Base-by-base conservation (phyloP, 2,329 filamentous ascomycete species). In the Erysiphe neolycopersici region DNA sequence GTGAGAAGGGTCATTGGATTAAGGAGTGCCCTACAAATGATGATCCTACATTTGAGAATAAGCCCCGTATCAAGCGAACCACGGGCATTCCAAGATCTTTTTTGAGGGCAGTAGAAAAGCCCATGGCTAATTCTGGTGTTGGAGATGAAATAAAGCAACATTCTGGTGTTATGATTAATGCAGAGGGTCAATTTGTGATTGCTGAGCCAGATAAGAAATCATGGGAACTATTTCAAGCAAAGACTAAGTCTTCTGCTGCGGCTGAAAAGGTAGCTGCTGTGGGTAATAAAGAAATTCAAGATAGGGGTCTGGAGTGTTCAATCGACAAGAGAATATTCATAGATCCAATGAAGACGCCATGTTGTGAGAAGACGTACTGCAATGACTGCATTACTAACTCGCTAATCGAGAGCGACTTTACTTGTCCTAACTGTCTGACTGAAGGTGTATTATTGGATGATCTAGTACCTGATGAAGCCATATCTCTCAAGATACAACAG, bases 381-480 rank as follows among this genome's bases (percentile, higher is more conserved):
- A 89, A 89, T 73, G 84, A 94, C 61, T 98, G 89, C 78, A 94
- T 98, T 64, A 91, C 89, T 60, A 93, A 93, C 72, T 82, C 85
- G 63, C 76, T 98, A 62, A 87, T 94, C 64, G 85, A 95, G 67
- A 89, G 79, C 71, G 89, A 98, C 69, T 84, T 98, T 63, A 69
- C 85, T 61, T 98, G 89, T 62, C 89, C 89, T 50, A 77, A 76
- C 53, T 98, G 89, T 67, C 74, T 81, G 62, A 79, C 78, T 49
- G 84, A 93, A 59, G 82, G 82, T 56, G 82, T 94, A 50, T 68
- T 94, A 55, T 80, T 95, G 63, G 87, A 94, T 68, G 79, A 93
- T 61, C 71, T 98, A 52, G 73, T 76, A 57, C 64, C 76, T 49
- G 84, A 95, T 61, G 78, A 82, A 51, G 82, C 89, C 52, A 71